Conservation (phyloP, 257 asterid genomes). For the Fraxinus americana region DNA sequence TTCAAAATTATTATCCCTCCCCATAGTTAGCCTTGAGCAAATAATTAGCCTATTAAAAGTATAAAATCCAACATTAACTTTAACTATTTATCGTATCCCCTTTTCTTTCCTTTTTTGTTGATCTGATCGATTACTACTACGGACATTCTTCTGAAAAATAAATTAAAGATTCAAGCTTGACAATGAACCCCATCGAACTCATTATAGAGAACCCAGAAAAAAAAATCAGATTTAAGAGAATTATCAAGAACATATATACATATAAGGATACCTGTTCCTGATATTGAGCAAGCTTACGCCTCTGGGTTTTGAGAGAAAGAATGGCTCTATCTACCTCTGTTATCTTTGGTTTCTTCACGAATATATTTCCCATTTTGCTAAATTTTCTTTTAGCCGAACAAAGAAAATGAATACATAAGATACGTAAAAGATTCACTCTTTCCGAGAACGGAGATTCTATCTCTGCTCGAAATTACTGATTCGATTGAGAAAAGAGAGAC, state of each 20-base stretch:
- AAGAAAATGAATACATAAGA: neutral
- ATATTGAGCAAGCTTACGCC: constrained; percentile 95
- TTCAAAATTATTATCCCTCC: neutral
- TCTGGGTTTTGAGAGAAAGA: constrained; percentile 92
- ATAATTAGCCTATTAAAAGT: neutral
- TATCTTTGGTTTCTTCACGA: constrained; percentile 91
- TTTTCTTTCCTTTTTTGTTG: neutral
- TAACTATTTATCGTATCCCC: neutral
- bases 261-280: constrained; percentile 69
- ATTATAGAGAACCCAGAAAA: constrained; percentile 1
- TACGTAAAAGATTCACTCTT: neutral
- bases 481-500: neutral
- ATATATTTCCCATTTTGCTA: constrained; percentile 72
- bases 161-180: constrained; percentile 14
- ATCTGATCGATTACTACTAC: neutral
- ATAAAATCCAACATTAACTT: neutral
- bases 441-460: neutral
- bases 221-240: neutral
- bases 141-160: constrained; percentile 3
- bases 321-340: constrained; percentile 93
- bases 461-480: neutral
- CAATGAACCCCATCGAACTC: neutral
- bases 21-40: neutral
- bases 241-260: neutral
- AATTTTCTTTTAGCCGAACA: neutral